Conservation (phyloP, 106 monocot genomes). For the Phalaenopsis aphrodite region DNA sequence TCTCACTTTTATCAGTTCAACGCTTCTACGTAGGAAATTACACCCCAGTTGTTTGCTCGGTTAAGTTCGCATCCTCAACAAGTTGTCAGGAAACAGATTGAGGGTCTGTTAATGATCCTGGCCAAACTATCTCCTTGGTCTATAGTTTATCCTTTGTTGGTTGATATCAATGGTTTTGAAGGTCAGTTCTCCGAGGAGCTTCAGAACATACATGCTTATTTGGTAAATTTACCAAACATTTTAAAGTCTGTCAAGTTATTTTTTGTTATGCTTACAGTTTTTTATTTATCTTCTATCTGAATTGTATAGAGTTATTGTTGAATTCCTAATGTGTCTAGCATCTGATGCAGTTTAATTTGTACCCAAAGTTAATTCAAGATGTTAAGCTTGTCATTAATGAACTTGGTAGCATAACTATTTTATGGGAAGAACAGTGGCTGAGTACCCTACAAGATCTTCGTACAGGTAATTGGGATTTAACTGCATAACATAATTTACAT, state of each 20-base stretch:
- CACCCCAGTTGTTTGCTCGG: conserved; percentile 89
- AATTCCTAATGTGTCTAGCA: conserved; percentile 3
- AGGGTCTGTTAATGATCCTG: conserved; percentile 71
- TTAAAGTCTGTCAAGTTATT: neutral
- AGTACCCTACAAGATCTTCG: conserved; percentile 97
- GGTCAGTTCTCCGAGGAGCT: conserved; percentile 68
- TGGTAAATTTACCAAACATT: conserved; percentile 42
- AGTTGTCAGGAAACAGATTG: conserved; percentile 64
- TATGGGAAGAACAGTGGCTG: conserved; percentile 99
- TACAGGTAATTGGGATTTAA: conserved; percentile 38
- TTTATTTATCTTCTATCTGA: neutral
- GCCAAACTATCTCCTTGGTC: conserved; percentile 81
- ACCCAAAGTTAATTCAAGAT: conserved; percentile 85
- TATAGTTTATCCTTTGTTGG: conserved; percentile 84
- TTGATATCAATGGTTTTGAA: conserved; percentile 79
- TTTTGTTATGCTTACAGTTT: neutral
- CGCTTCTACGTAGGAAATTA: conserved; percentile 63
- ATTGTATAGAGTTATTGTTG: neutral
- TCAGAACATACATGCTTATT: conserved; percentile 49
- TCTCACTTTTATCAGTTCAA: conserved; percentile 12
- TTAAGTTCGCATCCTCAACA: conserved; percentile 83
- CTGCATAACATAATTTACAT: neutral
- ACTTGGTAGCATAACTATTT: conserved; percentile 71
- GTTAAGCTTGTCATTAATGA: conserved; percentile 81
- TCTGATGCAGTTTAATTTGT: conserved; percentile 51